Conservation (phyloP, 1,284 basidiomycete genomes). For the Pascua guehoae region DNA sequence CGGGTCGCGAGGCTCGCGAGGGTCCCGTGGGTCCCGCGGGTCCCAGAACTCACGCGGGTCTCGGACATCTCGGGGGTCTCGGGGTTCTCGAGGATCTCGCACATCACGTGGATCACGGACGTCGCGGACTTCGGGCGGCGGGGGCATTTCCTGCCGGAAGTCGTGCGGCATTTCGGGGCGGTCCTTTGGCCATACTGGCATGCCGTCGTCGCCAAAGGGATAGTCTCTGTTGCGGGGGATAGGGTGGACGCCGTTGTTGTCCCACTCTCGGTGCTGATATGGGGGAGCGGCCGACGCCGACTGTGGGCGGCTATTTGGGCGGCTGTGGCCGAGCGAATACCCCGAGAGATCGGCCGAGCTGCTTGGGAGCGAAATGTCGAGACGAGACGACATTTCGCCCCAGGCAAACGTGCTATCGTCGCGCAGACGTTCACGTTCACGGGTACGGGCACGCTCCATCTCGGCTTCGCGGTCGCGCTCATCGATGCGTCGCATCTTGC, state of each 20-base stretch:
- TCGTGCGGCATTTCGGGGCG: neutral
- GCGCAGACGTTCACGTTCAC: slow-evolving; percentile 8
- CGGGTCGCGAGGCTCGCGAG: no score
- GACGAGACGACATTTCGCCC: slow-evolving; percentile 10
- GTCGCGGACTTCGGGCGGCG: neutral
- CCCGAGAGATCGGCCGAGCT: slow-evolving; percentile 30
- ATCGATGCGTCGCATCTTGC: slow-evolving; percentile 9
- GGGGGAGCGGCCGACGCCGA: slow-evolving; percentile 6
- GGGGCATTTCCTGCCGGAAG: neutral
- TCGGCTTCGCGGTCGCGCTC: slow-evolving; percentile 5
- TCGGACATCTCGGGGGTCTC: no score
- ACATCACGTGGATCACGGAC: neutral
- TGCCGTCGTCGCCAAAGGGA: slow-evolving; percentile 20
- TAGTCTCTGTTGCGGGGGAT: slow-evolving; percentile 1
- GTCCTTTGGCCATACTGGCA: slow-evolving; percentile 8
- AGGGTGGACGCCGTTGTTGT: neutral
- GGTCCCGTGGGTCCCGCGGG: no score
- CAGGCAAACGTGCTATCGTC: slow-evolving; percentile 13
- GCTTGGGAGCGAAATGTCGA: slow-evolving; percentile 13
- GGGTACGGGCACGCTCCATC: neutral
- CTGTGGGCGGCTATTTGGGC: neutral
- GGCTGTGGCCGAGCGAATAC: slow-evolving; percentile 28
- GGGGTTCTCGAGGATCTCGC: no score
- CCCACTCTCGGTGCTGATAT: slow-evolving; percentile 8
- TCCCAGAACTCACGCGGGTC: no score